phyloP scores from a whole-genome alignment of 2,329 filamentous ascomycete species.

The Colletotrichum sp. region DNA sequence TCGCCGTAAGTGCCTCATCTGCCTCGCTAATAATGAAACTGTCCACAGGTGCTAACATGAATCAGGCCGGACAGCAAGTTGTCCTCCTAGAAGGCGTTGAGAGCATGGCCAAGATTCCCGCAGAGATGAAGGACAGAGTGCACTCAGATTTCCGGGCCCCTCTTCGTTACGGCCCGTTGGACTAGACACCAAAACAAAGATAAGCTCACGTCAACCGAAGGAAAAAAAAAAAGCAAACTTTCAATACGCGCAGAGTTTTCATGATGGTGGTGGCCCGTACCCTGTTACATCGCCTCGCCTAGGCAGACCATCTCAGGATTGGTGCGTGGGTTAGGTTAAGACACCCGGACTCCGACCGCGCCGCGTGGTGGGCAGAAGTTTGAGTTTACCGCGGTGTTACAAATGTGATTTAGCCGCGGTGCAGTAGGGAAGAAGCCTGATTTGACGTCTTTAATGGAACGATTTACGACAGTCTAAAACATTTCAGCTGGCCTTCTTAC shows the following conservation, averaged over 20 bases:
- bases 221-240: not conserved
- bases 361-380: not conserved
- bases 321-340: not conserved
- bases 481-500: not conserved
- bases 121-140: slow-evolving; percentile 11
- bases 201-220: not conserved
- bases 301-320: not conserved
- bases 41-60: not conserved
- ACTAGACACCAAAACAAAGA: not conserved
- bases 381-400: not conserved
- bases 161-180: slow-evolving; percentile 1
- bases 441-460: not conserved
- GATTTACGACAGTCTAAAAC: not conserved
- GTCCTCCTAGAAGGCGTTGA: slow-evolving; percentile 8
- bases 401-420: not conserved
- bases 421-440: not conserved
- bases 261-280: not conserved
- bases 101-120: slow-evolving; percentile 4
- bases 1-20: not conserved
- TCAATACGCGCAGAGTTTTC: not conserved
- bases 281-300: not conserved
- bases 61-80: slow-evolving; percentile 3
- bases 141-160: slow-evolving; percentile 3
- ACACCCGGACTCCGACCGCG: not conserved
- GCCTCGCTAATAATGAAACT: not conserved